Conservation (phyloP, 306 rosid genomes). For the Lathyrus aphaca region DNA sequence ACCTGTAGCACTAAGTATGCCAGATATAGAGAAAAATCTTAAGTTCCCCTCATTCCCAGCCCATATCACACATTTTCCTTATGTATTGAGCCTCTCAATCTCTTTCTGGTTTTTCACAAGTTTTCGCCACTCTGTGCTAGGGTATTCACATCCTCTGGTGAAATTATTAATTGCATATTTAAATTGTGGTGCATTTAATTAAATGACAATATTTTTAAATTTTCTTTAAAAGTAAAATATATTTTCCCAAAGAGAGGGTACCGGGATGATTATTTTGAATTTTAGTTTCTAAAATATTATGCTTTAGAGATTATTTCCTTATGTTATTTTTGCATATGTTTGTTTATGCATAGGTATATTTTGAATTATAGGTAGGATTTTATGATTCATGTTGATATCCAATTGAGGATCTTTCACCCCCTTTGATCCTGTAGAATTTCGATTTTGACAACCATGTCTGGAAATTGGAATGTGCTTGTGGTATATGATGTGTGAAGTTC, state of each 20-base stretch:
- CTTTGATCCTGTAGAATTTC: neutral
- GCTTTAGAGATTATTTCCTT: neutral
- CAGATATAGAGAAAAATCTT: slow-evolving; percentile 1
- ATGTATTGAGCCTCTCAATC: neutral
- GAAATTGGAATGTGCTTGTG: slow-evolving; percentile 23
- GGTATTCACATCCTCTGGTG: neutral
- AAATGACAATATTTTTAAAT: neutral
- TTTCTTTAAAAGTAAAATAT: neutral
- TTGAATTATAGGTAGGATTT: neutral
- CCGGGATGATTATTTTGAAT: neutral
- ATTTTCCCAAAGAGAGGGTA: neutral
- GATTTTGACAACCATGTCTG: neutral
- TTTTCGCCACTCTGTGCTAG: neutral
- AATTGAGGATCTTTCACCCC: neutral
- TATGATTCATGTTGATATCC: neutral
- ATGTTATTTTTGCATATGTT: neutral
- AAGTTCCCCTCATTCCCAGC: neutral
- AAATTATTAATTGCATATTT: neutral
- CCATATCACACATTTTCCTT: neutral
- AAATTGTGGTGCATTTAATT: neutral
- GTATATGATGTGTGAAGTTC: slow-evolving; percentile 11
- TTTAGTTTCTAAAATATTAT: neutral
- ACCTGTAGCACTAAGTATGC: neutral
- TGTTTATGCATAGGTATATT: neutral
- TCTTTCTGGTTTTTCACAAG: neutral